These are phyloP conservation scores for Astragalus membranaceus DNA, from an alignment of 306 rosid species.

Conservation along the genomic window DNA sequence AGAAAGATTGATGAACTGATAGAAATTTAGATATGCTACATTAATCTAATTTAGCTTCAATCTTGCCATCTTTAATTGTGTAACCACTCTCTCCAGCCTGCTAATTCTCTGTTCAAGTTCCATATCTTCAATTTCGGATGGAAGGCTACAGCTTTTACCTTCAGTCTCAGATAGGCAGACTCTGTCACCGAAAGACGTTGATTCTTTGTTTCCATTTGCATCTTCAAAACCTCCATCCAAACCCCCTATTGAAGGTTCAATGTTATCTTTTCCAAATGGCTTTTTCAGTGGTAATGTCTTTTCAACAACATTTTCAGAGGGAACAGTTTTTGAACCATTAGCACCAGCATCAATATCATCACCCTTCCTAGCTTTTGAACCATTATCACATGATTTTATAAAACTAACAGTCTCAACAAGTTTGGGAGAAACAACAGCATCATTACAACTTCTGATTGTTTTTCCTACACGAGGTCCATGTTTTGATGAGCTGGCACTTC, in stretches of 20 bases:
- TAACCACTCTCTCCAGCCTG: not conserved
- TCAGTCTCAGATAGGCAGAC: not conserved
- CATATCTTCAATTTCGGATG: not conserved
- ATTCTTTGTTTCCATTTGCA: not conserved
- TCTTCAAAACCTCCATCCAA: not conserved
- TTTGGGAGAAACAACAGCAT: constrained; percentile 22
- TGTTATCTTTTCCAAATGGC: not conserved
- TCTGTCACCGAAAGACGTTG: not conserved
- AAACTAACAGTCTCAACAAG: not conserved
- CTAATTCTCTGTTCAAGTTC: constrained; percentile 16
- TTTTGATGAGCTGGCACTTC: not conserved
- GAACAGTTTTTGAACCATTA: not conserved
- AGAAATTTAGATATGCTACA: no score
- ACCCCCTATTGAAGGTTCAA: not conserved
- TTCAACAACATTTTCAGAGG: not conserved
- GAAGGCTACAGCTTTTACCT: not conserved
- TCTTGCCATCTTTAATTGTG: not conserved
- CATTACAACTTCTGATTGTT: not conserved
- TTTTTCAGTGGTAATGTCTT: not conserved
- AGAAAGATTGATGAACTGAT: not conserved
- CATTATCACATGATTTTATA: not conserved
- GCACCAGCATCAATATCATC: not conserved
- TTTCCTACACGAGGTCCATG: not conserved
- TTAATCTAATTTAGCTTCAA: not conserved
- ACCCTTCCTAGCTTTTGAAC: not conserved